These are phyloP conservation scores for Fusarium staphyleae DNA, from an alignment of 2,329 filamentous ascomycete species.

Conservation along the genomic window DNA sequence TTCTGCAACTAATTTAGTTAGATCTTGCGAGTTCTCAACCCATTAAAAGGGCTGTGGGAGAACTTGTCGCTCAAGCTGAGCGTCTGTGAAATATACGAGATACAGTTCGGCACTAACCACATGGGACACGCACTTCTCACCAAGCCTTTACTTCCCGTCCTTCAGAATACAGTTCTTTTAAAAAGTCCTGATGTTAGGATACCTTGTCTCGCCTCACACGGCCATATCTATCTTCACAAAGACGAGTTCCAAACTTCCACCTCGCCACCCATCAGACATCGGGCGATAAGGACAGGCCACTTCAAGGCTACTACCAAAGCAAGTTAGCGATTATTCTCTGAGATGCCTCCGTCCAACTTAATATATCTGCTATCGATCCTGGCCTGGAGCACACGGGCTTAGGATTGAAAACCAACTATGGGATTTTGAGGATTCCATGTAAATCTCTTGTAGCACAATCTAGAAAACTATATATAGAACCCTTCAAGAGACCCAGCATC, in stretches of 20 bases:
- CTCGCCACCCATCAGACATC: slow-evolving; percentile 42
- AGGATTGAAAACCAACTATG: too few relatives aligned
- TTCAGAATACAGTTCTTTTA: slow-evolving; percentile 43
- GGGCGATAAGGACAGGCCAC: slow-evolving; percentile 14
- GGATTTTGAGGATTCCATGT: too few relatives aligned
- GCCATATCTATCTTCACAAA: slow-evolving; percentile 32
- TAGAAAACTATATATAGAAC: too few relatives aligned
- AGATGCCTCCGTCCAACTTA: too few relatives aligned
- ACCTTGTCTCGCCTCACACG: slow-evolving; percentile 41
- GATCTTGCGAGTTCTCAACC: too few relatives aligned
- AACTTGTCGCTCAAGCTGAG: too few relatives aligned
- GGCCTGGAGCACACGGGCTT: slow-evolving; percentile 21
- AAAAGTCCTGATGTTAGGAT: slow-evolving; percentile 44
- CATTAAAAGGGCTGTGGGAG: too few relatives aligned
- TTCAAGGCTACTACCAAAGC: slow-evolving; percentile 19
- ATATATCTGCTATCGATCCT: slow-evolving; percentile 12
- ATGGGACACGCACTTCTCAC: slow-evolving; percentile 56
- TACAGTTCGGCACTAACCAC: slow-evolving; percentile 59
- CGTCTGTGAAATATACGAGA: slow-evolving; percentile 63
- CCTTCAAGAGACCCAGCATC: slow-evolving; percentile 19
- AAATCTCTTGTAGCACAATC: too few relatives aligned
- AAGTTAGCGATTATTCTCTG: slow-evolving; percentile 24
- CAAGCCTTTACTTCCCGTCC: slow-evolving; percentile 46
- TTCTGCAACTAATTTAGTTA: too few relatives aligned
- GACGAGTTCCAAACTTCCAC: slow-evolving; percentile 40